These are phyloP conservation scores for Lentinula detonsa DNA, from an alignment of 768 basidiomycete species.

Conservation along the genomic window DNA sequence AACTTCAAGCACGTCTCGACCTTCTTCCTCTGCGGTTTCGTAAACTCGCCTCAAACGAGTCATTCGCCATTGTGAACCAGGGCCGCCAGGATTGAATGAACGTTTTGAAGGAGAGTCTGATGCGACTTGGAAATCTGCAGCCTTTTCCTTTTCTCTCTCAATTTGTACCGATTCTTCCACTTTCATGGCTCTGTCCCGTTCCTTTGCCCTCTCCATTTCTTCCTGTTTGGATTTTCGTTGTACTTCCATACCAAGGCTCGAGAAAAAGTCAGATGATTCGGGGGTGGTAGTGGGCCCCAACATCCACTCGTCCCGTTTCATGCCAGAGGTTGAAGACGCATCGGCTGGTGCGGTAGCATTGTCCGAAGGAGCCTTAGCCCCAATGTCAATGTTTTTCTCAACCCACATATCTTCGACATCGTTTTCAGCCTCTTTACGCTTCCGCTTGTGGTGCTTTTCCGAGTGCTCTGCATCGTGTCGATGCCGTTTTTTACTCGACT, in stretches of 20 bases:
- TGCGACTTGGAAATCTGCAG: constrained; percentile 34
- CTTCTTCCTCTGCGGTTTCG: constrained; percentile 87
- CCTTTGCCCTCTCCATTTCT: constrained; percentile 48
- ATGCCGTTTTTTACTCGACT: constrained; percentile 39
- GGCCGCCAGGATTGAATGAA: constrained; percentile 71
- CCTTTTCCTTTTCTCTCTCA: constrained; percentile 53
- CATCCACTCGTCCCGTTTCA: constrained; percentile 91
- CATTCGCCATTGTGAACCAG: constrained; percentile 97
- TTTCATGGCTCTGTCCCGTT: constrained; percentile 51
- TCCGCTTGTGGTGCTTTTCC: constrained; percentile 25
- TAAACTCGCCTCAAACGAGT: constrained; percentile 88
- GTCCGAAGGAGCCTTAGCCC: constrained; percentile 46
- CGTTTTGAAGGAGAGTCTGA: constrained; percentile 37
- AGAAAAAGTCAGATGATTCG: constrained; percentile 79
- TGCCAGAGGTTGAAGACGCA: constrained; percentile 45
- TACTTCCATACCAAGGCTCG: constrained; percentile 71
- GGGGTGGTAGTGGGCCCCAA: constrained; percentile 38
- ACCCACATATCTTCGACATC: constrained; percentile 78
- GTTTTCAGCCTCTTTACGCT: constrained; percentile 50
- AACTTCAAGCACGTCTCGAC: constrained; percentile 63
- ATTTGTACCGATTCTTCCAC: constrained; percentile 39
- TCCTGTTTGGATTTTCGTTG: constrained; percentile 65
- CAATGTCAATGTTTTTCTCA: constrained; percentile 81
- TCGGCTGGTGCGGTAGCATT: constrained; percentile 32
- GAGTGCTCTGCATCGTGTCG: constrained; percentile 28